Evolutionary conservation across 495 filamentous ascomycete genomes (phyloP), one percentile per base, ranked within the genome.

Genomic region (Lophiostoma macrostomum): DNA sequence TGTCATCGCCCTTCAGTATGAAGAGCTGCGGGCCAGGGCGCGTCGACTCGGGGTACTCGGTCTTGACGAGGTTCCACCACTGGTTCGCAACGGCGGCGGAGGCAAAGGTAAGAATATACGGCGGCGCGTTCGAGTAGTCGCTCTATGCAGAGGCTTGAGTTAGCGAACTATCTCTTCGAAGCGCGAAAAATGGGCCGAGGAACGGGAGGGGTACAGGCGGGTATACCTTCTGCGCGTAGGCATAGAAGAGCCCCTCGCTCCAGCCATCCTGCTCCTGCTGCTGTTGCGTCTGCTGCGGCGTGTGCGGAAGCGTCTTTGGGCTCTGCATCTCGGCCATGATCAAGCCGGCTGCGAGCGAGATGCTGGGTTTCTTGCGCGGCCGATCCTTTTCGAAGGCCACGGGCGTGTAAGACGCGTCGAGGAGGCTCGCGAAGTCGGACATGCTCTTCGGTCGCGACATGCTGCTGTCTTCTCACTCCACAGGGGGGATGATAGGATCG

Each of bases 181-280:
- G n/a, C 23, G 2, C 18, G n/a, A n/a, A 32, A 37, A 24, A 1
- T 13, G 31, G 22, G 23, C 4, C n/a, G 34, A 5, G 30, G 30
- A 30, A 24, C 13, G 29, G 4, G 16, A 32, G 8, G 23, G 38
- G 24, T 6, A 46, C 27, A 47, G 16, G 29, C 5, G 18, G 13
- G 32, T 46, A 49, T 31, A 62, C 58, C 43, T 49, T 52, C 48
- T 52, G 47, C 28, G 58, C 58, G 45, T 62, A 62, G 23, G 58
- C 58, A 40, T 57, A 62, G 41, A 62, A 62, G 34, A 62, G 42
- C 38, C 32, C 53, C 8, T 62, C 44, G 34, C 53, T 48, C 16
- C 16, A 38, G n/a, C 14, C 45, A 25, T 27, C 22, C 23, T 38
- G 19, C 5, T 32, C 16, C 14, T 30, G 27, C 20, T 14, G 14